phyloP scores from a whole-genome alignment of 2,329 filamentous ascomycete species.

The Ciborinia camelliae region DNA sequence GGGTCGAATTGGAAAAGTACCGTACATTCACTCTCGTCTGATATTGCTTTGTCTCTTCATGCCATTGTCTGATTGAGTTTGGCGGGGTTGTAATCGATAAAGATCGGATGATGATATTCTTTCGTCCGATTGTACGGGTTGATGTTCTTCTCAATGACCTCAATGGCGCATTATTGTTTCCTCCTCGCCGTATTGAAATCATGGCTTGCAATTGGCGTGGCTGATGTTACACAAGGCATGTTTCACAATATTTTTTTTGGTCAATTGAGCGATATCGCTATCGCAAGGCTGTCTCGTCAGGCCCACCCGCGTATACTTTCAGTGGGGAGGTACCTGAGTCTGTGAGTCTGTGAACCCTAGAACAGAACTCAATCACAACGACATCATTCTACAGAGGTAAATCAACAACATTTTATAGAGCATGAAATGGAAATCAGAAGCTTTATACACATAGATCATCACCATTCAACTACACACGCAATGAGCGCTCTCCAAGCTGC shows the following conservation, averaged over 20 bases:
- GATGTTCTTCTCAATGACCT: neutral
- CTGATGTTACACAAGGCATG: neutral
- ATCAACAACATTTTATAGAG: no score
- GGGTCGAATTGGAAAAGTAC: neutral
- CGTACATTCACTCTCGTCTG: neutral
- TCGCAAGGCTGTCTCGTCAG: neutral
- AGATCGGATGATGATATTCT: neutral
- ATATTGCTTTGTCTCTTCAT: neutral
- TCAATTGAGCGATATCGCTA: neutral
- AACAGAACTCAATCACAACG: conserved; percentile 6
- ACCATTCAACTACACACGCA: neutral
- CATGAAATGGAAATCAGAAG: no score
- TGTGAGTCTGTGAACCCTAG: neutral
- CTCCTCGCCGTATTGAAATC: conserved; percentile 5
- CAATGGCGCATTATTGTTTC: neutral
- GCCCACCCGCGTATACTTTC: neutral
- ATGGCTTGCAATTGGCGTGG: conserved; percentile 9
- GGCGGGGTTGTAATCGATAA: neutral
- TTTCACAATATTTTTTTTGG: neutral
- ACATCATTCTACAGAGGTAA: neutral
- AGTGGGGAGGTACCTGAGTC: neutral
- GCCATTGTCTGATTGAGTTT: neutral
- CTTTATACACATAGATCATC: no score
- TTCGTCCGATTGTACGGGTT: neutral
- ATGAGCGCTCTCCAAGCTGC: neutral